A percentile compares a stretch with the other conserved stretches of the same genome.
Evolutionary conservation across 1,284 basidiomycete genomes (phyloP).

Genomic region (Rhodotorula sp.): DNA sequence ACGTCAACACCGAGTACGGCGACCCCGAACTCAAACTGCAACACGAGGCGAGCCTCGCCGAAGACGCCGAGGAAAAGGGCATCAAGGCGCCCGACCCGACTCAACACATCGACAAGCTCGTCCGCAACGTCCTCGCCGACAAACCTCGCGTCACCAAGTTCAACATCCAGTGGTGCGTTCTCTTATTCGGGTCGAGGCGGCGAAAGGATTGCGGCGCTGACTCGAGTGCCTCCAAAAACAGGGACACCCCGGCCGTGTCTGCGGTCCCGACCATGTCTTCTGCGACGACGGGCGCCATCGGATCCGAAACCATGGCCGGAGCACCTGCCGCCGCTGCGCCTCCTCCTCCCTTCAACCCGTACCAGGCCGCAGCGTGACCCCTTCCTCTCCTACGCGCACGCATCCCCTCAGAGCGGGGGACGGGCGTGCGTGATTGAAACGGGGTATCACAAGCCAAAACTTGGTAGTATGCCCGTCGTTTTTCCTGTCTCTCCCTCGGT

Average conservation of each 20-base stretch:
- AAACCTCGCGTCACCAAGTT: slow-evolving; percentile 90
- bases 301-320: not conserved
- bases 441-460: too few relatives aligned
- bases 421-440: too few relatives aligned
- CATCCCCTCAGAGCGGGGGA: too few relatives aligned
- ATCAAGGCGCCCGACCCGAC: slow-evolving; percentile 40
- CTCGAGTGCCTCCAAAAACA: not conserved
- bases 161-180: slow-evolving; percentile 52
- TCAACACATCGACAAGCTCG: slow-evolving; percentile 62
- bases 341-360: slow-evolving; percentile 16
- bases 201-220: not conserved
- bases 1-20: slow-evolving; percentile 98
- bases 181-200: too few relatives aligned
- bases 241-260: slow-evolving; percentile 8
- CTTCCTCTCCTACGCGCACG: too few relatives aligned
- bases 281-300: not conserved
- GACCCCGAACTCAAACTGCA: slow-evolving; percentile 80
- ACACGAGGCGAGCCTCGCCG: slow-evolving; percentile 64
- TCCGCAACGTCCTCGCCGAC: slow-evolving; percentile 78
- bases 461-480: not conserved
- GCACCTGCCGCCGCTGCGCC: not conserved
- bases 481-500: not conserved
- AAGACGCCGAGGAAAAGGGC: slow-evolving; percentile 31
- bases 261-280: slow-evolving; percentile 9
- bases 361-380: not conserved